Evolutionary conservation across 108 stramenopile species (phyloP).

Genomic region (Ochromonas danica): DNA sequence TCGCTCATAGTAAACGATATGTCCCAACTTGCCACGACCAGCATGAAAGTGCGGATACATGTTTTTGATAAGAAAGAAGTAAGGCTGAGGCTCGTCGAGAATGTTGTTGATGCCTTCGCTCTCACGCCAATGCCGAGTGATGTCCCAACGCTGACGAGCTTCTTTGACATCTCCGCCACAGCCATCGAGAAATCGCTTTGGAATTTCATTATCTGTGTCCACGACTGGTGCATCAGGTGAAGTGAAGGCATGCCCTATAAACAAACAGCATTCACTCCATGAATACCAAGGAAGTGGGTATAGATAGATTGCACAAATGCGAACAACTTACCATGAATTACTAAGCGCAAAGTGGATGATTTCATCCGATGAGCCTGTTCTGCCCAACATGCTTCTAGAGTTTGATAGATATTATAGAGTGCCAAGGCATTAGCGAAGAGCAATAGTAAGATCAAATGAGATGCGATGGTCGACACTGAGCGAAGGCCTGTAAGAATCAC

Average conservation of each 20-base stretch:
- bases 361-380: no score
- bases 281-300: no score
- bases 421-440: not conserved
- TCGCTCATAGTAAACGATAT: slow-evolving; percentile 37
- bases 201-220: slow-evolving; percentile 36
- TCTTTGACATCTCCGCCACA: slow-evolving; percentile 27
- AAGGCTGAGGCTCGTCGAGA: slow-evolving; percentile 37
- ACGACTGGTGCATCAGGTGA: slow-evolving; percentile 28
- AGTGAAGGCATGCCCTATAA: slow-evolving; percentile 7
- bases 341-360: no score
- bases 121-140: slow-evolving; percentile 36
- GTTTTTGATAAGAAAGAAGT: slow-evolving; percentile 26
- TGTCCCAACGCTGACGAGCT: slow-evolving; percentile 33
- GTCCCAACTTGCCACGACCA: slow-evolving; percentile 21
- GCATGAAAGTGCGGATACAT: slow-evolving; percentile 34
- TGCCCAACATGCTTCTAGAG: not conserved
- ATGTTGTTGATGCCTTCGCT: slow-evolving; percentile 26
- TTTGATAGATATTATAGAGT: not conserved
- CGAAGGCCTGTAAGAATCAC: not conserved
- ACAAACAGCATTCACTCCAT: not conserved
- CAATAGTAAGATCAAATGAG: not conserved
- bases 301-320: no score
- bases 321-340: no score
- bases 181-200: slow-evolving; percentile 37
- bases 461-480: not conserved